Conservation (phyloP, 768 basidiomycete species). For the Rubroboletus satanas region DNA sequence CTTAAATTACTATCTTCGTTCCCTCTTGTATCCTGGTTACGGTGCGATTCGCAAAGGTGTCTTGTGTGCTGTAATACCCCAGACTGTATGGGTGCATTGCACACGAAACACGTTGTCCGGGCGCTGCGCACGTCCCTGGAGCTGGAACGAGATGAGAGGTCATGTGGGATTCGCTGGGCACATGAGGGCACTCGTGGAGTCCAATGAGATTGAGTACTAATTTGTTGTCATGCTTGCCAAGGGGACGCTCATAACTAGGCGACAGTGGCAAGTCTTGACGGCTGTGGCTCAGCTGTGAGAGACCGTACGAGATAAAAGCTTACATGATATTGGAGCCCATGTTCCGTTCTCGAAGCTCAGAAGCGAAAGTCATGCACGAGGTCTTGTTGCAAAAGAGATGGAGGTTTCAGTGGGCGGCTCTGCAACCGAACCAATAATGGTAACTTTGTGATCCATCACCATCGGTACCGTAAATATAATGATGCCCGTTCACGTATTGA, state of each 20-base stretch:
- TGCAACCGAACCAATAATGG: conserved; percentile 17
- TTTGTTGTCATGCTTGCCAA: conserved; percentile 6
- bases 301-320: conserved; percentile 4
- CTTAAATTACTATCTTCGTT: conserved; percentile 24
- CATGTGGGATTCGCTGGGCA: neutral
- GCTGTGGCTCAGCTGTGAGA: neutral
- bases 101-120: conserved; percentile 19
- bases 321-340: conserved; percentile 18
- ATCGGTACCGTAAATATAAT: conserved; percentile 32
- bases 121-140: neutral
- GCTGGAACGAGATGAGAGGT: neutral
- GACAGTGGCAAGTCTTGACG: conserved; percentile 1
- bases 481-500: conserved; percentile 28
- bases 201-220: neutral
- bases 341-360: conserved; percentile 26
- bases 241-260: conserved; percentile 3
- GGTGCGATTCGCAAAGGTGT: conserved; percentile 11
- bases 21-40: conserved; percentile 21
- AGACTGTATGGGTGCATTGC: conserved; percentile 9
- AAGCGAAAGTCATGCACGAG: conserved; percentile 24
- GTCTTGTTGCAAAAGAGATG: conserved; percentile 17
- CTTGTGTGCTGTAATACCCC: conserved; percentile 15
- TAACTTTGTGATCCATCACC: conserved; percentile 23
- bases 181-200: neutral
- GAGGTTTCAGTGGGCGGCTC: neutral